A percentile compares a stretch with the other conserved stretches of the same genome.
phyloP scores from a whole-genome alignment of 495 filamentous ascomycete species.

The Aspergillus heteromorphus region DNA sequence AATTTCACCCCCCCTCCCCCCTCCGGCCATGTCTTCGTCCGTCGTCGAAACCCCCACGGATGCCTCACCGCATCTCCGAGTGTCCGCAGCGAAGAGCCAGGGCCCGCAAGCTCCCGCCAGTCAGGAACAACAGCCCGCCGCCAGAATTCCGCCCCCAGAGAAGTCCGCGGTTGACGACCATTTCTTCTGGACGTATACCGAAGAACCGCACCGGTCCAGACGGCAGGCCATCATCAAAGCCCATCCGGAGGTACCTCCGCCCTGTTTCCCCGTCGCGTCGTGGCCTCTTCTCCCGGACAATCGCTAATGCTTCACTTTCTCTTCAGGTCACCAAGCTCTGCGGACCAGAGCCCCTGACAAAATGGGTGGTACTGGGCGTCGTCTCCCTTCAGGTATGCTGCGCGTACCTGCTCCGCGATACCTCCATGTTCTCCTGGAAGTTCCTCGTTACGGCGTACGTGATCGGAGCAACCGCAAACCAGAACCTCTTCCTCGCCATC shows the following conservation, averaged over 20 bases:
- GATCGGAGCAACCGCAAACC: slow-evolving; percentile 92
- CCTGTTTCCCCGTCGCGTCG: not conserved
- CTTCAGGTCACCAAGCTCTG: slow-evolving; percentile 91
- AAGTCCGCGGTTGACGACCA: slow-evolving; percentile 41
- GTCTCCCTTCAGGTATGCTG: slow-evolving; percentile 75
- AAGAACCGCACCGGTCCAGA: slow-evolving; percentile 92
- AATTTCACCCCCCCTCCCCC: slow-evolving; percentile 1
- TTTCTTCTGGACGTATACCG: slow-evolving; percentile 95
- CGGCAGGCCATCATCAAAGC: slow-evolving; percentile 95
- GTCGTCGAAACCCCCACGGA: slow-evolving; percentile 20
- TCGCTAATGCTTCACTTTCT: slow-evolving; percentile 8
- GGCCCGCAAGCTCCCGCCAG: slow-evolving; percentile 7
- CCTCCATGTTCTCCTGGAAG: slow-evolving; percentile 71
- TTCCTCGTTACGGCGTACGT: slow-evolving; percentile 88
- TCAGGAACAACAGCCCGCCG: slow-evolving; percentile 18
- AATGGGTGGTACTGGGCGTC: slow-evolving; percentile 83
- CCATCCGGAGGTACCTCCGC: slow-evolving; percentile 74
- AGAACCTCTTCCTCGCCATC: slow-evolving; percentile 98
- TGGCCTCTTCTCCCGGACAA: not conserved
- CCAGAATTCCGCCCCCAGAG: slow-evolving; percentile 31
- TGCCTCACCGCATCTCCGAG: slow-evolving; percentile 34
- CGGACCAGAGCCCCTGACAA: slow-evolving; percentile 91
- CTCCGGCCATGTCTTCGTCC: slow-evolving; percentile 26
- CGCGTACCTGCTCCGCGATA: slow-evolving; percentile 74
- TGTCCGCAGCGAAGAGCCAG: slow-evolving; percentile 29